phyloP scores from a whole-genome alignment of 768 basidiomycete genomes.

The Lepiota venenata region DNA sequence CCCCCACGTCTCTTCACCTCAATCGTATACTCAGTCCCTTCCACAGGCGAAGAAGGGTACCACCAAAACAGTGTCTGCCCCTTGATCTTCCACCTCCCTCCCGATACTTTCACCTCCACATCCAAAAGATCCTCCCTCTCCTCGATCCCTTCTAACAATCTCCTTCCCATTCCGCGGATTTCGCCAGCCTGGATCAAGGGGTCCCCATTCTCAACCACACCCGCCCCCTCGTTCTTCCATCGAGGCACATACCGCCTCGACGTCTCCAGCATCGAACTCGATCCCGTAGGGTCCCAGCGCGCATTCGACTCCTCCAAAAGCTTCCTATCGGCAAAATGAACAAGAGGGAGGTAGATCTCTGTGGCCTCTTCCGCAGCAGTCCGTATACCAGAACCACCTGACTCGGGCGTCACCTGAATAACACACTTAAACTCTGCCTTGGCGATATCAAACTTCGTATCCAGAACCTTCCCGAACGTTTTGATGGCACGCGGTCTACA shows the following conservation, averaged over 20 bases:
- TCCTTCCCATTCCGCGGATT: constrained; percentile 9
- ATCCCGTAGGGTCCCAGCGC: constrained; percentile 7
- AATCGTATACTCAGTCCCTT: constrained; percentile 29
- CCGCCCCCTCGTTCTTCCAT: not conserved
- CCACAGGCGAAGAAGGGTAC: constrained; percentile 35
- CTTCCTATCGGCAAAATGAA: constrained; percentile 70
- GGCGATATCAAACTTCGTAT: constrained; percentile 73
- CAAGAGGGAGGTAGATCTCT: constrained; percentile 87
- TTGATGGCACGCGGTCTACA: constrained; percentile 79
- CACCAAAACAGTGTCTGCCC: constrained; percentile 54
- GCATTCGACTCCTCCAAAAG: constrained; percentile 21
- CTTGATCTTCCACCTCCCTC: constrained; percentile 39
- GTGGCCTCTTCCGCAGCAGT: constrained; percentile 64
- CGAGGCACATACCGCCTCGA: constrained; percentile 1
- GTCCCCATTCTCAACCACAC: not conserved
- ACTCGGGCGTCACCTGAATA: constrained; percentile 34
- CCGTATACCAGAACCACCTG: constrained; percentile 32
- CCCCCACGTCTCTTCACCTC: constrained; percentile 29
- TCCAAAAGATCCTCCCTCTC: constrained; percentile 29
- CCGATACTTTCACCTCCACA: constrained; percentile 41
- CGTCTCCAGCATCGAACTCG: constrained; percentile 5
- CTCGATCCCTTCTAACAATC: constrained; percentile 15
- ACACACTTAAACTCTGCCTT: constrained; percentile 65
- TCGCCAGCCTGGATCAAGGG: not conserved
- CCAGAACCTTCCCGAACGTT: constrained; percentile 61